phyloP scores from a whole-genome alignment of 176 grass and related monocot species.

The barley (Hordeum vulgare) region MorexV3_pseudomolecules_assembly NC_058523.1:261425019-261425518 shows the following conservation, averaged over 20 bases:
- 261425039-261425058: slow-evolving; percentile 93
- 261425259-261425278: slow-evolving; percentile 98
- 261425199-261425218: slow-evolving; percentile 97
- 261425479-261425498: background rate
- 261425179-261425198: slow-evolving; percentile 99
- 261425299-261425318: slow-evolving; percentile 48
- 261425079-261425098: background rate
- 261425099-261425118: background rate
- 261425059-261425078: slow-evolving; percentile 7
- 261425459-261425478: background rate
- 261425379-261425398: slow-evolving; percentile 95
- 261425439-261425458: slow-evolving; percentile 20
- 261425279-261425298: slow-evolving; percentile 74
- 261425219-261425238: slow-evolving; percentile 85
- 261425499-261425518: background rate
- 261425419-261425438: slow-evolving; percentile 66
- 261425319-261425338: slow-evolving; percentile 98
- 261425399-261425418: slow-evolving; percentile 97
- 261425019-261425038: slow-evolving; percentile 84
- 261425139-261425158: slow-evolving; percentile 83
- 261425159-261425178: slow-evolving; percentile 88
- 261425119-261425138: slow-evolving; percentile 36
- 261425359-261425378: slow-evolving; percentile 96
- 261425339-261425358: slow-evolving; percentile 92
- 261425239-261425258: slow-evolving; percentile 96